These are phyloP conservation scores for Penicillium cinerascens DNA, from an alignment of 495 filamentous ascomycete genomes.

Conservation along the genomic window DNA sequence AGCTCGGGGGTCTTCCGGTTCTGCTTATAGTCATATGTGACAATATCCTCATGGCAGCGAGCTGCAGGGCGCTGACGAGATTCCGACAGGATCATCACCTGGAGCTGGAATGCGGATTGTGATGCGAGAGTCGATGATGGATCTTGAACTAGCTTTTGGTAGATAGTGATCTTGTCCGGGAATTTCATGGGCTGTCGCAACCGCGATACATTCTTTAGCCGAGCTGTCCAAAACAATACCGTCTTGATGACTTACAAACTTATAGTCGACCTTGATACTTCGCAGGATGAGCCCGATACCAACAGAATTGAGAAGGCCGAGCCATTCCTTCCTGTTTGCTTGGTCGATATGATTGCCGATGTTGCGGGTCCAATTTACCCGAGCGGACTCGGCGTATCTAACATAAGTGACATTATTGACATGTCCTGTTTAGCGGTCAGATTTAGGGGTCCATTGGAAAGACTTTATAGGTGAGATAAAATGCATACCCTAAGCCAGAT, in stretches of 20 bases:
- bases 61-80: conserved; percentile 74
- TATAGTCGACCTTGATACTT: conserved; percentile 81
- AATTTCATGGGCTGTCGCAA: conserved; percentile 82
- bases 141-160: conserved; percentile 70
- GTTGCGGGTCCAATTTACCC: conserved; percentile 79
- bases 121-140: conserved; percentile 37
- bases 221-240: conserved; percentile 1
- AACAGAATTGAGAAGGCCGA: conserved; percentile 60
- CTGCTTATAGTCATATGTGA: conserved; percentile 76
- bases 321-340: conserved; percentile 62
- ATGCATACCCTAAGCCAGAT: conserved; percentile 19
- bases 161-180: conserved; percentile 83
- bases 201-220: neutral
- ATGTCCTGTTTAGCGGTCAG: conserved; percentile 53
- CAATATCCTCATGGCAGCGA: conserved; percentile 74
- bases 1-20: conserved; percentile 51
- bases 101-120: conserved; percentile 52
- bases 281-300: conserved; percentile 74
- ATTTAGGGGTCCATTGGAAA: too few relatives aligned
- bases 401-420: conserved; percentile 87
- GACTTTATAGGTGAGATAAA: neutral
- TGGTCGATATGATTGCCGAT: conserved; percentile 69
- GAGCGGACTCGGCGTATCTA: conserved; percentile 79
- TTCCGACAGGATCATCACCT: conserved; percentile 73
- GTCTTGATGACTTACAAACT: conserved; percentile 64